Base-by-base conservation (phyloP, 495 filamentous ascomycete species). In the Tuber umbilicatum region DNA sequence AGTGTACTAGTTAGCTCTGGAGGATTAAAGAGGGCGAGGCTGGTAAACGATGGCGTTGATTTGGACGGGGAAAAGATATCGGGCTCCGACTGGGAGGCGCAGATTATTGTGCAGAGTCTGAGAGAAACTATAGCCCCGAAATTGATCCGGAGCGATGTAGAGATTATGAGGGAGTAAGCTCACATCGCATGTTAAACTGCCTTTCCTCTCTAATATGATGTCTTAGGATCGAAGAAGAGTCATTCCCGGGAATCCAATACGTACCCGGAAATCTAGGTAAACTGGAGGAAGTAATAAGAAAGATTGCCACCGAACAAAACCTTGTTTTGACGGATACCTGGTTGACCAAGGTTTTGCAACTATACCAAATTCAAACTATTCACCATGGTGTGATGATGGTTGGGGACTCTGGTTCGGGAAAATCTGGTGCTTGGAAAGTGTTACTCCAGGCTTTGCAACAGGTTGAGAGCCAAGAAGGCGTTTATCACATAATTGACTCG, bases 351-450 rank as follows among this genome's bases (percentile, higher is more conserved):
- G 90, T 94, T 69, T 86, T 98, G 10, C 95, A 99, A 81, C 88
- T 99, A 10, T 97, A 94, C 83, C 95, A 99, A 83, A 99, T 99
- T 75, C 95, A 99, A 84, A 90, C 88, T 71, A 95, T 98, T 67
- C 95, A 99, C 80, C 95, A 99, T 79, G 95, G 95, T 89, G 96
- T 99, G 27, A 99, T 99, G 96, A 97, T 98, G 95, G 95, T 99
- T 9, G 95, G 95, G 67, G 91, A 91, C 80, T 97, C 95, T 6
- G 95, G 95, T 17, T 90, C 94, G 45, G 95, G 95, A 77, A 99
- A 99, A 85, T 97, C 95, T 72, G 89, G 91, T 7, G 91, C 94
- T 31, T 99, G 96, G 95, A 93, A 92, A 81, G 90, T 96, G 27
- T 87, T 99, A n/a, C 87, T 99, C 17, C 91, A 94, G 81, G 96